phyloP scores from a whole-genome alignment of 306 rosid species.

The Cucurbita moschata region DNA sequence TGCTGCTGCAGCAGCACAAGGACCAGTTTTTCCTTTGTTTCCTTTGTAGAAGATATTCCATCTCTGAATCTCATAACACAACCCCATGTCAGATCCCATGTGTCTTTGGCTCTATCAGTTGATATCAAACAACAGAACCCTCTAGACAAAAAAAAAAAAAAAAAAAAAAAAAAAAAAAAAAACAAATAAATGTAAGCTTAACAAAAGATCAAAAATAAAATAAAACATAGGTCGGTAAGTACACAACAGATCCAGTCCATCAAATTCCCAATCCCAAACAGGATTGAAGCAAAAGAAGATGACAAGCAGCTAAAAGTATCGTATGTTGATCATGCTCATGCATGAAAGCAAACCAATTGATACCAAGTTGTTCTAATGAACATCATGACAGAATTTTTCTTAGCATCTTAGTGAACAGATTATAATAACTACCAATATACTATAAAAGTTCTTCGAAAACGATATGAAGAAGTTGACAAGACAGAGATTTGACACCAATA shows the following conservation, averaged over 20 bases:
- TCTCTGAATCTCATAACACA: constrained; percentile 31
- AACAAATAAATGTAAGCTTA: background rate
- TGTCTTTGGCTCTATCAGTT: constrained; percentile 32
- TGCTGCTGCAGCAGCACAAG: constrained; percentile 3
- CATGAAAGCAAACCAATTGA: constrained; percentile 11
- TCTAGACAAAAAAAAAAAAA: background rate
- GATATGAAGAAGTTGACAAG: constrained; percentile 22
- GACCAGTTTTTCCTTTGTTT: constrained; percentile 24
- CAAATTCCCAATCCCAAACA: constrained; percentile 10
- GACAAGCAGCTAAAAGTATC: constrained; percentile 23
- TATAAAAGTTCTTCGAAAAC: constrained; percentile 13
- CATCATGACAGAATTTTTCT: constrained; percentile 17
- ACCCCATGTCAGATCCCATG: constrained; percentile 52
- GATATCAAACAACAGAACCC: constrained; percentile 22
- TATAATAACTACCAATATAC: constrained; percentile 11
- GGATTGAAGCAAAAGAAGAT: constrained; percentile 13
- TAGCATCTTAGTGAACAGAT: constrained; percentile 9
- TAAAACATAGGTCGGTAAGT: background rate
- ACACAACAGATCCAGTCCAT: constrained; percentile 1
- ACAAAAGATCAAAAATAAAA: background rate
- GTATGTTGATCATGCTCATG: constrained; percentile 16
- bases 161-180: background rate
- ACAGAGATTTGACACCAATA: constrained; percentile 20
- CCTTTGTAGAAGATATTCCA: constrained; percentile 5
- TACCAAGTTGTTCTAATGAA: constrained; percentile 42